Percentiles rank a stretch among this genome's conserved stretches.
These are phyloP conservation scores for Barnettozyma siamensis DNA, from an alignment of 805 yeast species.

Conservation along the genomic window DNA sequence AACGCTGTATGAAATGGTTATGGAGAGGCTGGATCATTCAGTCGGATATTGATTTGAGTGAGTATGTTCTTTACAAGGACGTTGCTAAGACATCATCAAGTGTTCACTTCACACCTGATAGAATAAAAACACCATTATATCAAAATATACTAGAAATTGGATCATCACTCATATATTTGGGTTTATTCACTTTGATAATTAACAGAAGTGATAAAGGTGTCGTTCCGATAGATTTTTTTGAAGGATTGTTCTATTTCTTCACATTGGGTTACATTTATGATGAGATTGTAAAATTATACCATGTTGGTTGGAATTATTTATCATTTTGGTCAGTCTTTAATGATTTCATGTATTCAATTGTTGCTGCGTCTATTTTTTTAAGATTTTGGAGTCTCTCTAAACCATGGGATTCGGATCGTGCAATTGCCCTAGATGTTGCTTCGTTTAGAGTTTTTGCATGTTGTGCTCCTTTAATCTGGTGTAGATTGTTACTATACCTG, in stretches of 20 bases:
- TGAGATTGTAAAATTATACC: slow-evolving; percentile 65
- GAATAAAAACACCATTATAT: slow-evolving; percentile 80
- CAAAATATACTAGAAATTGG: slow-evolving; percentile 70
- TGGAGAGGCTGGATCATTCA: slow-evolving; percentile 95
- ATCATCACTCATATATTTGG: slow-evolving; percentile 58
- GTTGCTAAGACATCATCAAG: slow-evolving; percentile 47
- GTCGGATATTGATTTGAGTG: slow-evolving; percentile 59
- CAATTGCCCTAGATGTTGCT: slow-evolving; percentile 41
- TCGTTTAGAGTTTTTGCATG: slow-evolving; percentile 69
- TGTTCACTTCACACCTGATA: slow-evolving; percentile 72
- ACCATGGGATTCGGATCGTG: slow-evolving; percentile 21
- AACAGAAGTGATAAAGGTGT: slow-evolving; percentile 43
- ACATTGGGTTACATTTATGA: slow-evolving; percentile 64
- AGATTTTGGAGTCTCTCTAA: slow-evolving; percentile 36
- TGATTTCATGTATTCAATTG: slow-evolving; percentile 56
- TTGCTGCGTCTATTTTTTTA: slow-evolving; percentile 47
- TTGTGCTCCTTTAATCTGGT: slow-evolving; percentile 86
- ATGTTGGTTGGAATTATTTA: slow-evolving; percentile 65
- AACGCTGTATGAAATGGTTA: slow-evolving; percentile 80
- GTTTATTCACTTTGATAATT: slow-evolving; percentile 56
- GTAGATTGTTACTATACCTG: slow-evolving; percentile 64
- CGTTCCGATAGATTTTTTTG: slow-evolving; percentile 39
- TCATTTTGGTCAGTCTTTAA: slow-evolving; percentile 80
- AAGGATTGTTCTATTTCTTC: slow-evolving; percentile 54
- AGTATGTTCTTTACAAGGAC: slow-evolving; percentile 59